Conservation (phyloP, 1,284 basidiomycete species). For the Singerocomus inundabilis region DNA sequence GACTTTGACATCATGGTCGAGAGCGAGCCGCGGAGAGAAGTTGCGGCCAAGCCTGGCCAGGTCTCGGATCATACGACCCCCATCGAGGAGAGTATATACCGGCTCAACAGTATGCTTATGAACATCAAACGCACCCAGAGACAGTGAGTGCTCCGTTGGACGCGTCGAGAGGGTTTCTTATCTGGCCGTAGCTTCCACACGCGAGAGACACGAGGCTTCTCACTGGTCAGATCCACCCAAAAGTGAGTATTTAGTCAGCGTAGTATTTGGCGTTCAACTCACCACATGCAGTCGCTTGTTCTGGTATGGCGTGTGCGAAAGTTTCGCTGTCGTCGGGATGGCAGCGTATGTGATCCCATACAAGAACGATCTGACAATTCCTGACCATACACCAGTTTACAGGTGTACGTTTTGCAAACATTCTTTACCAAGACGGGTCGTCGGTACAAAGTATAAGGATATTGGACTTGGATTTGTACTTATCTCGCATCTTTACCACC, state of each 20-base stretch:
- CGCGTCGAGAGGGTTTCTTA: conserved; percentile 6
- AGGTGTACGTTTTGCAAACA: conserved; percentile 88
- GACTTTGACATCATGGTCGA: conserved; percentile 99
- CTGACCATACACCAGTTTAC: conserved; percentile 51
- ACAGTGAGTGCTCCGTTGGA: conserved; percentile 54
- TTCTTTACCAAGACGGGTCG: conserved; percentile 90
- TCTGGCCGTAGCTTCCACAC: conserved; percentile 66
- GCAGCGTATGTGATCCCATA: conserved; percentile 57
- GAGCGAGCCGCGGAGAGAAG: conserved; percentile 84
- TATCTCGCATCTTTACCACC: conserved; percentile 3
- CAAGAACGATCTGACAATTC: background rate
- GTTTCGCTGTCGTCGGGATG: conserved; percentile 75
- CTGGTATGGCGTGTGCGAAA: conserved; percentile 86
- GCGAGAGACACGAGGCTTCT: conserved; percentile 78
- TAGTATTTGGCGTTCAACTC: conserved; percentile 23
- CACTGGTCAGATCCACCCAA: conserved; percentile 75
- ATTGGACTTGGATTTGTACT: conserved; percentile 11
- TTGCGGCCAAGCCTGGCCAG: conserved; percentile 79
- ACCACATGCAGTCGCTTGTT: conserved; percentile 66
- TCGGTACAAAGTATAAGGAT: conserved; percentile 72
- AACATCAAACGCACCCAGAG: conserved; percentile 90
- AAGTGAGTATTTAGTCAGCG: conserved; percentile 45
- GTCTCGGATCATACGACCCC: conserved; percentile 88
- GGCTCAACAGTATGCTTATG: conserved; percentile 80
- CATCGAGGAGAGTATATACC: conserved; percentile 91